A percentile compares a stretch with the other conserved stretches of the same genome.
These are phyloP conservation scores for Mortierella sp. DNA, from an alignment of 371 early-diverging fungal species.

Conservation along the genomic window DNA sequence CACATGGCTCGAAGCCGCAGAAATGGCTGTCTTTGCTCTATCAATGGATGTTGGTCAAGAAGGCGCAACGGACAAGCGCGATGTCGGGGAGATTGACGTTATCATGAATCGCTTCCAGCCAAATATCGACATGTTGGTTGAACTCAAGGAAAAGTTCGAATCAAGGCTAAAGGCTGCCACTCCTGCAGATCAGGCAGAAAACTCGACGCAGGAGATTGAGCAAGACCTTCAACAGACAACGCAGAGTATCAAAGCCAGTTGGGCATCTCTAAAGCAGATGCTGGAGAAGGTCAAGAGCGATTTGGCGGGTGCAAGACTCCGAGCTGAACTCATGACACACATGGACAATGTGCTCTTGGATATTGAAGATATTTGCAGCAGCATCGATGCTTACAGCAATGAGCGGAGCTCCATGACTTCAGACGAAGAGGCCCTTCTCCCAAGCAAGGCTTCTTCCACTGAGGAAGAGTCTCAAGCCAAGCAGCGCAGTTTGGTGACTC, in stretches of 20 bases:
- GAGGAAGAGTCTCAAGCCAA: conserved; percentile 56
- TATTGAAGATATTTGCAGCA: conserved; percentile 47
- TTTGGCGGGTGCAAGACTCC: conserved; percentile 48
- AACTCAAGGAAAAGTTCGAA: conserved; percentile 57
- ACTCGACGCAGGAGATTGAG: conserved; percentile 8
- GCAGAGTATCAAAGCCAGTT: conserved; percentile 44
- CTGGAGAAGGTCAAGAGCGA: conserved; percentile 54
- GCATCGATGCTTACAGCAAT: conserved; percentile 51
- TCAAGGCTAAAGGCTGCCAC: conserved; percentile 29
- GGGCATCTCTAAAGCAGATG: conserved; percentile 49
- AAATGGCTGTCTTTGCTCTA: conserved; percentile 65
- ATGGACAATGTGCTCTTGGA: conserved; percentile 52
- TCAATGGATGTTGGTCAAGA: conserved; percentile 60
- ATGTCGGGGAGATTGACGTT: conserved; percentile 57
- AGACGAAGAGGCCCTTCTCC: conserved; percentile 40
- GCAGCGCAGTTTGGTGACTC: conserved; percentile 43
- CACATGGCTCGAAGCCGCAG: conserved; percentile 62
- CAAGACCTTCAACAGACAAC: conserved; percentile 33
- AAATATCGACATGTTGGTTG: conserved; percentile 58
- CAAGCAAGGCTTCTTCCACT: conserved; percentile 16
- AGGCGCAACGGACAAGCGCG: conserved; percentile 43
- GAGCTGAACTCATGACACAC: conserved; percentile 54
- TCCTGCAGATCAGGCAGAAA: conserved; percentile 47
- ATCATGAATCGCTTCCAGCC: conserved; percentile 61
- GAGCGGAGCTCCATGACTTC: conserved; percentile 52